phyloP scores from a whole-genome alignment of 352 stramenopile genomes.

The Phytopythium kandeliae region DNA sequence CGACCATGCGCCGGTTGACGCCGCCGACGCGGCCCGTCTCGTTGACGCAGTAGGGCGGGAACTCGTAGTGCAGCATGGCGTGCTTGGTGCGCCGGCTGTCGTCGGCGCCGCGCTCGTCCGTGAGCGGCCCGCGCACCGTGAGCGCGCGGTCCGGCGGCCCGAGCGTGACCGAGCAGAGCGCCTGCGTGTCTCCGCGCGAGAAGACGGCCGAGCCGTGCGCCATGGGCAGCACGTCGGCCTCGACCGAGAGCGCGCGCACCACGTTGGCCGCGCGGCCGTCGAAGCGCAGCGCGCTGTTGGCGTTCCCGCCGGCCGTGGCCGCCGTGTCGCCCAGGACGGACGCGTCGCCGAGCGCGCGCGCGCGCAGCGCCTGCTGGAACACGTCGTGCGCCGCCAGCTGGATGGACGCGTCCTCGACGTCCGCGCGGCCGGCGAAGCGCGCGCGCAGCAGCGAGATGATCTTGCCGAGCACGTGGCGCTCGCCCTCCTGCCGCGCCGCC shows the following conservation, averaged over 20 bases:
- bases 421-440: constrained; percentile 25
- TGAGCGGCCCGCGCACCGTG: constrained; percentile 51
- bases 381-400: constrained; percentile 71
- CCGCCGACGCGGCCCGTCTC: constrained; percentile 88
- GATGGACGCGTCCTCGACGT: constrained; percentile 43
- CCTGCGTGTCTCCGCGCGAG: constrained; percentile 85
- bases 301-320: constrained; percentile 15
- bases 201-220: constrained; percentile 89
- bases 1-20: constrained; percentile 92
- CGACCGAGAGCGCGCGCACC: constrained; percentile 83
- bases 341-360: constrained; percentile 37
- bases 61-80: constrained; percentile 98
- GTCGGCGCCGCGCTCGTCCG: constrained; percentile 37
- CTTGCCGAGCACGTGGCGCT: constrained; percentile 64
- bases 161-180: constrained; percentile 87
- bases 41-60: constrained; percentile 96
- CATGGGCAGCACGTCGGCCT: constrained; percentile 84
- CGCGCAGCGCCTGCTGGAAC: constrained; percentile 67
- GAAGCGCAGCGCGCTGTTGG: constrained; percentile 56
- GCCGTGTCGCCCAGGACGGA: neutral
- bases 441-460: constrained; percentile 59
- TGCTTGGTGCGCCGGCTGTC: constrained; percentile 54
- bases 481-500: constrained; percentile 50
- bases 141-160: constrained; percentile 74
- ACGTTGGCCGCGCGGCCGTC: constrained; percentile 81